Evolutionary conservation across 768 basidiomycete genomes (phyloP).

Genomic region (Amyloporia xantha): DNA sequence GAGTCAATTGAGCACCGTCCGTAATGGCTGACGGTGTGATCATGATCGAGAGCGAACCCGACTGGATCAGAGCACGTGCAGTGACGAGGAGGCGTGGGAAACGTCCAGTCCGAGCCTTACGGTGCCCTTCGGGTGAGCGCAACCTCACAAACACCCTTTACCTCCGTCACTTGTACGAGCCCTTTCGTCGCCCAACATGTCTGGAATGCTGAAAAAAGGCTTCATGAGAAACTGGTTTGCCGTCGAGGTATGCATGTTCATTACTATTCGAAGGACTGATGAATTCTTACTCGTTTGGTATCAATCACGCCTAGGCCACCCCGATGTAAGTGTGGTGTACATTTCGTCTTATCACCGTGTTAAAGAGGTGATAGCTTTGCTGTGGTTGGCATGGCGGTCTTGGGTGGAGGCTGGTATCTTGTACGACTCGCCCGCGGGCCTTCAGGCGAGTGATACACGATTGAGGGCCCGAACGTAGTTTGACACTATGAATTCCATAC

Average conservation of each 20-base stretch:
- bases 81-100: constrained; percentile 14
- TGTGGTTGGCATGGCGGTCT: constrained; percentile 40
- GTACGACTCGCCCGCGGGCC: constrained; percentile 38
- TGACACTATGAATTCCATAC: not conserved
- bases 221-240: constrained; percentile 68
- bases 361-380: constrained; percentile 31
- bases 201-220: constrained; percentile 22
- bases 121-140: constrained; percentile 9
- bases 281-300: too few species aligned
- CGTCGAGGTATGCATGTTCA: constrained; percentile 57
- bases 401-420: constrained; percentile 38
- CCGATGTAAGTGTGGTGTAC: constrained; percentile 34
- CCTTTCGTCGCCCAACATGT: constrained; percentile 13
- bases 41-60: constrained; percentile 7
- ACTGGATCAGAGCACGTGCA: constrained; percentile 10
- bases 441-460: constrained; percentile 11
- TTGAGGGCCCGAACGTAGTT: not conserved
- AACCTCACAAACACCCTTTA: constrained; percentile 6
- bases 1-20: too few species aligned
- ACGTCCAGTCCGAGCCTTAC: constrained; percentile 1
- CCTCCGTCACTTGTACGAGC: not conserved
- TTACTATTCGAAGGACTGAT: too few species aligned
- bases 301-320: constrained; percentile 31
- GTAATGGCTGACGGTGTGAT: not conserved
- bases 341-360: not conserved